phyloP scores from a whole-genome alignment of 1,139 yeast species.

The Hansenula anomala region DNA sequence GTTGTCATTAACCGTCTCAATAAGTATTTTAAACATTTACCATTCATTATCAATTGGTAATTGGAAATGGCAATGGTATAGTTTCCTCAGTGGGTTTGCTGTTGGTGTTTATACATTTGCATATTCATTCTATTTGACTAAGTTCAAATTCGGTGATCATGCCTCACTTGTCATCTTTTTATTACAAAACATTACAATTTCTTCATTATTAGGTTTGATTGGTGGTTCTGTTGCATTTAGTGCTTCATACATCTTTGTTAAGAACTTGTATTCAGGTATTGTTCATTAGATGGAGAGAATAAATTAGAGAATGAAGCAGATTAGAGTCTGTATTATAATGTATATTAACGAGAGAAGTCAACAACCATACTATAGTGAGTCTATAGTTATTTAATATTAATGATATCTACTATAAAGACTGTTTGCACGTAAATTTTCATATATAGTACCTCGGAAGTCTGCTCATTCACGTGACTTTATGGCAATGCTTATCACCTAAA shows the following conservation, averaged over 20 bases:
- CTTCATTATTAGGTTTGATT: conserved; percentile 13
- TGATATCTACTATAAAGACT: too few relatives aligned
- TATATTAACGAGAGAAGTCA: too few relatives aligned
- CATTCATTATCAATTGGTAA: conserved; percentile 21
- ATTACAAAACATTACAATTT: conserved; percentile 17
- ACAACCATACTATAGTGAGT: too few relatives aligned
- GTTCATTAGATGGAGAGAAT: not conserved
- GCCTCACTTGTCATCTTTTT: conserved; percentile 16
- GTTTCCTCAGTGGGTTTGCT: conserved; percentile 19
- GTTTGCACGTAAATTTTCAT: too few relatives aligned
- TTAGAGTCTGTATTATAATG: too few relatives aligned
- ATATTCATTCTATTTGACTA: conserved; percentile 20
- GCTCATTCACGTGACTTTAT: too few relatives aligned
- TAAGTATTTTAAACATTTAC: conserved; percentile 16
- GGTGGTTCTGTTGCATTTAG: conserved; percentile 19
- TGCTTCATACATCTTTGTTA: conserved; percentile 14
- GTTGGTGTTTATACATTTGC: conserved; percentile 19
- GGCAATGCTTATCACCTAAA: too few relatives aligned
- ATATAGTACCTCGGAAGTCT: too few relatives aligned
- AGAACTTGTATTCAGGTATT: conserved; percentile 13
- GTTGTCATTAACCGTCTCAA: conserved; percentile 9
- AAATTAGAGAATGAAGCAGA: too few relatives aligned
- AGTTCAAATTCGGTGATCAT: conserved; percentile 20
- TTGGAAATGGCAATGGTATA: conserved; percentile 23
- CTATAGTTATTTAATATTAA: too few relatives aligned